Base-by-base conservation (phyloP, 768 basidiomycete genomes). In the Leccinum imitatum region DNA sequence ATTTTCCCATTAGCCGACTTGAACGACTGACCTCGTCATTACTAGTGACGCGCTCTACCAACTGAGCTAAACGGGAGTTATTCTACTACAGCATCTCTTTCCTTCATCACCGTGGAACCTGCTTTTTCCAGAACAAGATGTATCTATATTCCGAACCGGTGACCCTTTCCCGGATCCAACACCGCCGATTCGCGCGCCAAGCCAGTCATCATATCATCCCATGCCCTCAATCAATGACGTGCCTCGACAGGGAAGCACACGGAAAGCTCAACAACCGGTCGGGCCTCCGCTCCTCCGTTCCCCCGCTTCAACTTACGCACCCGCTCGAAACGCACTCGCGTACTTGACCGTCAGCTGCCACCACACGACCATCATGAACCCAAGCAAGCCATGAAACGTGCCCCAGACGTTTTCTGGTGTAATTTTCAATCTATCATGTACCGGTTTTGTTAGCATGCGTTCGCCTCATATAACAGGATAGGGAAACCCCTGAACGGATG, bases 351-450 rank as follows among this genome's bases (percentile, higher is more conserved):
- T 93, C 17, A 71, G 77, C 74, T 93, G 91, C 91, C 91, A 93
- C 91, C 91, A 93, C 3, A 82, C 70, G 8, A 89, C 82, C 80
- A 93, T 87, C 55, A 80, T 82, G 6, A 93, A 72, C 11, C 90
- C 87, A 35, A 93, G 59, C 50, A 89, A 17, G 17, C 91, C 91
- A 63, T 93, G 91, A 19, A 84, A 67, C 6, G 79, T 82, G 0
- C 89, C 90, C 90, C 91, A 92, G 1, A 84, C 73, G 27, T 77
- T 69, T 71, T 93, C 91, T 0, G 91, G 91, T 0, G 89, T 91
- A 25, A 89, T 64, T 33, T 82, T 82, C 46, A 61, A 19, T 9
- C 62, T 65, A 13, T 27, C 39, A 41, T n/a, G 27, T 3, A 35
- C 2, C 30, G 3, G 21, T 25, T 13, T 1, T 9, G 11, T 53